Evolutionary conservation across 371 early-diverging fungal species (phyloP), one percentile per base, ranked within the genome.

Genomic region (Circinella umbellata): DNA sequence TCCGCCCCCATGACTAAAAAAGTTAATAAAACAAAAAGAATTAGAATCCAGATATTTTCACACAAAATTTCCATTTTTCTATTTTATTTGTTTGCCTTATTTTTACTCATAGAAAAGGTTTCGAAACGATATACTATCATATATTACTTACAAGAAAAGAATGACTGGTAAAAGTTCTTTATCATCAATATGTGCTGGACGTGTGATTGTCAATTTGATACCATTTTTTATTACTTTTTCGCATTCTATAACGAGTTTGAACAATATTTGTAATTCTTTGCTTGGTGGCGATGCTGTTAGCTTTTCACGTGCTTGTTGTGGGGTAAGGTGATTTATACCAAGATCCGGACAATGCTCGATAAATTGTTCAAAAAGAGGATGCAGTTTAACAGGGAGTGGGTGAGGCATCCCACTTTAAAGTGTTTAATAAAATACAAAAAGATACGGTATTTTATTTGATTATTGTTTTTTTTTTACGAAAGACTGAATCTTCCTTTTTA

Each of bases 181-280:
- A 46, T 70, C 62, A 14, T 70, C 67, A 42, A 63, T 67, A n/a
- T 51, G 51, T 7, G 42, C 20, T 15, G 68, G 74, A 4, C 74
- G 63, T 4, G 64, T 64, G 5, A 69, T 64, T 9, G 64, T 69
- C 8, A 73, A 20, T 3, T 54, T 51, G 7, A 67, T 35, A 38
- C 57, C 35, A 39, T n/a, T 61, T 8, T 17, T 18, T 18, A 57
- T 54, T 3, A 37, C 5, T 9, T 47, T 47, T 34, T 63, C 36
- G 37, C 66, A 49, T 61, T 65, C 65, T 17, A 65, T n/a, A 27
- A 70, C 35, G 0, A 66, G 70, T 35, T 47, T 9, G 8, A 15
- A 51, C 7, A 51, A 15, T 3, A 6, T 36, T n/a, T 14, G 11
- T 42, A 42, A 42, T 42, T 42, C 42, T 42, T 42, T 3, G 42